These are phyloP conservation scores for Trichomonascaceae sp. DNA, from an alignment of 1,139 yeast species.

Conservation along the genomic window DNA sequence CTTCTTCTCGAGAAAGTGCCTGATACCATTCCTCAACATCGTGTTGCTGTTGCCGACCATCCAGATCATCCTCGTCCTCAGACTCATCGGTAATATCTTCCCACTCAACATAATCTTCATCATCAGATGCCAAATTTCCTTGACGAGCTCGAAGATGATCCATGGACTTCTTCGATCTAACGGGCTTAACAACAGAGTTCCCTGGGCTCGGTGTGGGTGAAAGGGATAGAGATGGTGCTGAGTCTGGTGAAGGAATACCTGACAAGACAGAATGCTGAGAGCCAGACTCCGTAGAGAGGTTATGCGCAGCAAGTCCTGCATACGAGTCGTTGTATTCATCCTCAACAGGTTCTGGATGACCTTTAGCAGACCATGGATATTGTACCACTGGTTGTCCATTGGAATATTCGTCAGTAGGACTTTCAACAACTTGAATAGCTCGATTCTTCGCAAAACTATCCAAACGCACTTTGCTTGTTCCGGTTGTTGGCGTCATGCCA, in stretches of 20 bases:
- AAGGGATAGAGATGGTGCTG: constrained; percentile 7
- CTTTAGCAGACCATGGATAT: background rate
- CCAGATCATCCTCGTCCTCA: constrained; percentile 12
- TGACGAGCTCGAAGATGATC: constrained; percentile 11
- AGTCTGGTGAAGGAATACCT: constrained; percentile 6
- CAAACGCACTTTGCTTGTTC: background rate
- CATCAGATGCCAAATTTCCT: constrained; percentile 21
- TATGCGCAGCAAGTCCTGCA: constrained; percentile 1
- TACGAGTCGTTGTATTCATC: constrained; percentile 4
- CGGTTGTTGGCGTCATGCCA: constrained; percentile 20
- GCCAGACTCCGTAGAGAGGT: constrained; percentile 1
- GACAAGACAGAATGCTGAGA: constrained; percentile 2
- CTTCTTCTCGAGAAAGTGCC: constrained; percentile 18
- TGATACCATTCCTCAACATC: constrained; percentile 33
- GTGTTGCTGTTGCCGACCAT: constrained; percentile 25
- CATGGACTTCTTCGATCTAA: constrained; percentile 9
- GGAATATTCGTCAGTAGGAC: constrained; percentile 2
- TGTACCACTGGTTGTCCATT: background rate
- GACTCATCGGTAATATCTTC: constrained; percentile 7
- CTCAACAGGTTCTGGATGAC: background rate
- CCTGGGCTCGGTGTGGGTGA: constrained; percentile 8
- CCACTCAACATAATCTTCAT: constrained; percentile 16
- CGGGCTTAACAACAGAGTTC: background rate
- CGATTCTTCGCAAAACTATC: background rate
- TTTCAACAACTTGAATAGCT: constrained; percentile 1